phyloP scores from a whole-genome alignment of 1,139 yeast genomes.

The Maudiozyma humilis region DNA sequence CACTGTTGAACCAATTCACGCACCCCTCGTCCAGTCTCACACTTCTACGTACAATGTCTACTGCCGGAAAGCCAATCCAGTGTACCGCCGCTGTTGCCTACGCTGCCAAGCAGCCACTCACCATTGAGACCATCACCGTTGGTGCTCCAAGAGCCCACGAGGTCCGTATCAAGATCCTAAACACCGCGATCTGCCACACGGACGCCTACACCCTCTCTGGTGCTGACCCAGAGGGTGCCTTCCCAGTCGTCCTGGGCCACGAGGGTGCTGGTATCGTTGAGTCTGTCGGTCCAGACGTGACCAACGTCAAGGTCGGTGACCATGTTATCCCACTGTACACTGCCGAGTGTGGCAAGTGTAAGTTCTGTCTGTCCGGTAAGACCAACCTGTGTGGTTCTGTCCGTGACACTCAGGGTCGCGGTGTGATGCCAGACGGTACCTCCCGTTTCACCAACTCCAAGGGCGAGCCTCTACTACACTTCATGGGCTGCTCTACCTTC shows the following conservation, averaged over 20 bases:
- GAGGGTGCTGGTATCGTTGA: slow-evolving; percentile 97
- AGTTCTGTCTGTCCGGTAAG: slow-evolving; percentile 90
- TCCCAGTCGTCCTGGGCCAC: slow-evolving; percentile 88
- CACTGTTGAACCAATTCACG: not conserved
- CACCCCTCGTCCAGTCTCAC: too few species aligned
- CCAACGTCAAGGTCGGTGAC: slow-evolving; percentile 80
- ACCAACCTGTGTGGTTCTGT: slow-evolving; percentile 89
- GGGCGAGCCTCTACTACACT: slow-evolving; percentile 79
- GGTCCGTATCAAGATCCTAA: slow-evolving; percentile 78
- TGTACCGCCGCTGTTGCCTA: slow-evolving; percentile 97
- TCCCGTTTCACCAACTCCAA: slow-evolving; percentile 67
- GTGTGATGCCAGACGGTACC: slow-evolving; percentile 95
- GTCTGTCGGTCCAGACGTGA: slow-evolving; percentile 86
- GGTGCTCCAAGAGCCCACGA: slow-evolving; percentile 94
- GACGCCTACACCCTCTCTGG: slow-evolving; percentile 96
- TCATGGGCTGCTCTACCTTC: slow-evolving; percentile 96
- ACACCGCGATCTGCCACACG: slow-evolving; percentile 97
- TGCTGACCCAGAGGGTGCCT: slow-evolving; percentile 91
- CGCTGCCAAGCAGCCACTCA: slow-evolving; percentile 83
- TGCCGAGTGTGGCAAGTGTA: slow-evolving; percentile 92
- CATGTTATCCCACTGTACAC: slow-evolving; percentile 88
- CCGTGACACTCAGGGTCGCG: slow-evolving; percentile 86
- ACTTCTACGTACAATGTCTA: slow-evolving; percentile 11
- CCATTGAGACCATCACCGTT: slow-evolving; percentile 82
- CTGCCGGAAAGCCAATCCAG: slow-evolving; percentile 55